These are phyloP conservation scores for Domatiomyces globalis DNA, from an alignment of 2,329 filamentous ascomycete genomes.

Conservation along the genomic window DNA sequence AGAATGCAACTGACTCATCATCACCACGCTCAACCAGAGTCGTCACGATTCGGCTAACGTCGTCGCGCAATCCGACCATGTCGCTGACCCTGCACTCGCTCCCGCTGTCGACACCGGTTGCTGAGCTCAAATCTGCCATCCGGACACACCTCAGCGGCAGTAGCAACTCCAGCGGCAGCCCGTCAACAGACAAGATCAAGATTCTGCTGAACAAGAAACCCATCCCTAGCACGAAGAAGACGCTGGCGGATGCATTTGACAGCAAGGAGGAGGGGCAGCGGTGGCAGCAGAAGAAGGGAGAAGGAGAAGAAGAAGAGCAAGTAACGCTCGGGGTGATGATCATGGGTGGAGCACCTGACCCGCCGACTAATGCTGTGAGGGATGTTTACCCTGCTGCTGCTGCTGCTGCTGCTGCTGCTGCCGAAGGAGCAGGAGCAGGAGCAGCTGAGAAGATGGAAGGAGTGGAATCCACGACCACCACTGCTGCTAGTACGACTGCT, in stretches of 20 bases:
- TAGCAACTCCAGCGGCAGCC: not conserved
- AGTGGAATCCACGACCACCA: conserved; percentile 19
- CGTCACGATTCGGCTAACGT: conserved; percentile 51
- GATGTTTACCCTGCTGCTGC: conserved; percentile 4
- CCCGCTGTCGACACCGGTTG: conserved; percentile 55
- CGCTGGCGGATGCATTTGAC: conserved; percentile 56
- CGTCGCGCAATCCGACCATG: conserved; percentile 59
- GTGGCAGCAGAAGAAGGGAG: conserved; percentile 13
- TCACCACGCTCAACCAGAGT: conserved; percentile 7
- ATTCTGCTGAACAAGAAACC: conserved; percentile 81
- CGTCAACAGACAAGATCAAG: conserved; percentile 59
- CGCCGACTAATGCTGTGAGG: conserved; percentile 6
- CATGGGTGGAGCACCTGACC: conserved; percentile 50
- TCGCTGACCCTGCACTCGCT: conserved; percentile 51
- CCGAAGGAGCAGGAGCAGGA: conserved; percentile 14
- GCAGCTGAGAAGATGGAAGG: conserved; percentile 28
- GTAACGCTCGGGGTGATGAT: conserved; percentile 82
- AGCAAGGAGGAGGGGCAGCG: conserved; percentile 33
- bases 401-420: conserved; percentile 20
- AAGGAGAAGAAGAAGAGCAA: conserved; percentile 17
- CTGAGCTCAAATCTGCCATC: conserved; percentile 62
- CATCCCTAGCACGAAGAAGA: conserved; percentile 51
- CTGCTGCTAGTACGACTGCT: not conserved
- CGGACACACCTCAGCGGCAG: conserved; percentile 41
- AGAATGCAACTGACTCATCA: not conserved